phyloP scores from a whole-genome alignment of 495 filamentous ascomycete genomes.

The Hypomontagnella monticulosa region DNA sequence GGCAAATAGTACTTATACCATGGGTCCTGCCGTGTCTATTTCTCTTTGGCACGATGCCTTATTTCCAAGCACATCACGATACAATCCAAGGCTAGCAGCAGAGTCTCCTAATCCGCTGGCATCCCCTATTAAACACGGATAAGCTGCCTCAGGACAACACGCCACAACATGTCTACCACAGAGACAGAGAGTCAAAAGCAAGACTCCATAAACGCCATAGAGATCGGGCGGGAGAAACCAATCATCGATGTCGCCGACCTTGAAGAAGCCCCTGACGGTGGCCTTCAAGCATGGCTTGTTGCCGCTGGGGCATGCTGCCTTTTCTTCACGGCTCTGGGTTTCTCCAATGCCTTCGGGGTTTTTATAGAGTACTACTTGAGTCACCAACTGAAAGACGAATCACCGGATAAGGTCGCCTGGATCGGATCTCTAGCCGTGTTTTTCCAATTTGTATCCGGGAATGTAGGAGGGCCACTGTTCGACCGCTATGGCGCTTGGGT shows the following conservation, averaged over 20 bases:
- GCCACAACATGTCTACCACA: constrained; percentile 18
- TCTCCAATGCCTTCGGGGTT: constrained; percentile 70
- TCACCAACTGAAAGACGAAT: constrained; percentile 56
- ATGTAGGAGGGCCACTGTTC: constrained; percentile 60
- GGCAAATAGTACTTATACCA: constrained; percentile 6
- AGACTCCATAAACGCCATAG: background rate
- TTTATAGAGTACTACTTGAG: constrained; percentile 70
- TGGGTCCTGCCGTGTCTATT: background rate
- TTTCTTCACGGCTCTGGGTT: constrained; percentile 67
- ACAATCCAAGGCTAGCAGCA: background rate
- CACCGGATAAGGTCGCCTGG: constrained; percentile 67
- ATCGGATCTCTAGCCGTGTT: constrained; percentile 65
- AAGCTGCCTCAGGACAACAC: background rate
- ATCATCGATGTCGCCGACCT: background rate
- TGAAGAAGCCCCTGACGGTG: constrained; percentile 46
- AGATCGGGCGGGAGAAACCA: background rate
- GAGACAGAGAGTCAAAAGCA: constrained; percentile 15
- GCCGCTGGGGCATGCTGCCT: constrained; percentile 41
- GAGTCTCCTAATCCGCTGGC: background rate
- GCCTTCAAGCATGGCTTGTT: constrained; percentile 49
- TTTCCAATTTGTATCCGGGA: constrained; percentile 57
- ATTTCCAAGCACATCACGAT: constrained; percentile 1
- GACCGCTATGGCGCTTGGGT: constrained; percentile 61
- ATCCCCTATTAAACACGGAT: constrained; percentile 11
- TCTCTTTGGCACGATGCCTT: background rate